Evolutionary conservation across 176 grass and related monocot genomes (phyloP), one percentile per base, ranked within the genome.

Genomic region (Oryza brachyantha): DNA sequence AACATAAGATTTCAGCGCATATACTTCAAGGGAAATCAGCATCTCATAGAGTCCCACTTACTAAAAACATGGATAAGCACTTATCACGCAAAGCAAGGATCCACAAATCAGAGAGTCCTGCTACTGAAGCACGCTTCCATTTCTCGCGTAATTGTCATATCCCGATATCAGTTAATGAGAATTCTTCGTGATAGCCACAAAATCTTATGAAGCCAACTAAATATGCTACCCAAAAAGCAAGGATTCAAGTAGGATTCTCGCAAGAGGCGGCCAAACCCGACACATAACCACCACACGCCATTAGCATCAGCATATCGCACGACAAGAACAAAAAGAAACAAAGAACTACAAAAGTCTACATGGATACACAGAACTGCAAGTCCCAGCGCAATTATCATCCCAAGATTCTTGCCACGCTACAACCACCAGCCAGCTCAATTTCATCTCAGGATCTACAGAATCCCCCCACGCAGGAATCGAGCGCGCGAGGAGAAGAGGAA

Each of bases 51-150:
- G 14, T 34, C 52, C 10, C 42, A 42, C 11, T 76, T 31, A n/a
- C 61, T 70, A 70, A 76, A 69, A 54, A 86, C 34, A 70, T 69
- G 75, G 64, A 86, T 41, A 19, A 63, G 32, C 6, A 41, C 14
- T 55, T 21, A 39, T 42, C 9, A 41, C 22, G 27, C 0, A 59
- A 48, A 58, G 3, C 13, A 50, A 22, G 61, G 37, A 28, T 8
- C 37, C 68, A 80, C 70, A 25, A 9, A 60, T 29, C 17, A 1
- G 62, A 29, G 7, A 64, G 28, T 10, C 16, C 46, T 1, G 0
- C 19, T 58, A 17, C 8, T 41, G 27, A 29, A 70, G 29, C 40
- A 83, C 45, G 24, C 12, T 78, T 32, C 13, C 17, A 60, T 7
- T 55, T 42, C 14, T 43, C 36, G 32, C 5, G 2, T 61, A 79